A percentile compares a stretch with the other conserved stretches of the same genome.
These are phyloP conservation scores for Amanita inopinata DNA, from an alignment of 768 basidiomycete genomes.

Conservation along the genomic window DNA sequence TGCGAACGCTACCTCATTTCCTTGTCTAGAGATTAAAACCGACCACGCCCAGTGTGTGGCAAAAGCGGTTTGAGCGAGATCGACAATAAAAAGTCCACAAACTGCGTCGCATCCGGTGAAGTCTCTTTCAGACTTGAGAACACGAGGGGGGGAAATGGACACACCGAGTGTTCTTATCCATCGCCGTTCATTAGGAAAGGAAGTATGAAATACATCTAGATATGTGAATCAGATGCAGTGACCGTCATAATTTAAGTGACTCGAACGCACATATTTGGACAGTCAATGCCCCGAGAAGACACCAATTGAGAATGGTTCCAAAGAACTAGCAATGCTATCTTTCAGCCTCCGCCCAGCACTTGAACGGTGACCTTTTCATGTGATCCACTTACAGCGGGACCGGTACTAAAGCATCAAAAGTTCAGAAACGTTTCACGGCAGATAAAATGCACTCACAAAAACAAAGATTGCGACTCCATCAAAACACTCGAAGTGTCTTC, in stretches of 20 bases:
- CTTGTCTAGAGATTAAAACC: conserved; percentile 1
- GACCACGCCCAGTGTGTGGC: conserved; percentile 8
- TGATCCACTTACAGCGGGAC: conserved; percentile 4
- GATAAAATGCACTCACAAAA: no score
- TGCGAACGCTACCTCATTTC: not conserved
- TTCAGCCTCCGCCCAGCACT: no score
- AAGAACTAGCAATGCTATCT: no score
- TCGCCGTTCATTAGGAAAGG: conserved; percentile 4
- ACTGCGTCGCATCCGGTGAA: not conserved
- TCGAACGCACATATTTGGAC: conserved; percentile 7
- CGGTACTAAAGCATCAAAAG: conserved; percentile 6
- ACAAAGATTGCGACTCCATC: no score
- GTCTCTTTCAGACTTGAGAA: not conserved
- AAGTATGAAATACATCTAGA: conserved; percentile 1
- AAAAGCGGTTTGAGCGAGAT: conserved; percentile 4
- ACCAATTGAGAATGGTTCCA: conserved; percentile 5
- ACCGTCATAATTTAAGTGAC: not conserved
- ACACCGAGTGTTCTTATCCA: conserved; percentile 3
- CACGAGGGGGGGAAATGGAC: not conserved
- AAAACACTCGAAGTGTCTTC: no score
- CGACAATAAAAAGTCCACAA: conserved; percentile 5
- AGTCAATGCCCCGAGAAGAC: not conserved
- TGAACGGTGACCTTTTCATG: not conserved
- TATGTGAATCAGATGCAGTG: not conserved
- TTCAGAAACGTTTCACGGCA: no score